Evolutionary conservation across 148 eudicot species (phyloP).

Genomic region (Persicaria tinctoria): DNA sequence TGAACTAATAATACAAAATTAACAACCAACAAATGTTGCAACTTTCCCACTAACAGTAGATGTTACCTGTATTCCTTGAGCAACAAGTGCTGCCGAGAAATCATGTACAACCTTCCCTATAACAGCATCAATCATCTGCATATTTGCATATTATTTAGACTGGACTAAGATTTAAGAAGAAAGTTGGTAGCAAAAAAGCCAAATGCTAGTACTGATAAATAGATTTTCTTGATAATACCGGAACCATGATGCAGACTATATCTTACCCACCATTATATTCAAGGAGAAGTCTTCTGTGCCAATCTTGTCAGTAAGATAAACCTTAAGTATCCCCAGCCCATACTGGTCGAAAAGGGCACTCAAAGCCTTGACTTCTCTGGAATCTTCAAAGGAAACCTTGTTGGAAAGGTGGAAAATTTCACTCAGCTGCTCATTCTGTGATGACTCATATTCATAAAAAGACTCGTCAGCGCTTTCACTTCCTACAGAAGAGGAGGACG

Average conservation of each 20-base stretch:
- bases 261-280: constrained; percentile 92
- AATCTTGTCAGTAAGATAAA: constrained; percentile 48
- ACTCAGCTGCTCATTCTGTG: constrained; percentile 54
- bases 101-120: constrained; percentile 69
- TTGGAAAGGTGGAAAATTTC: constrained; percentile 59
- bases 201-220: background rate
- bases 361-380: constrained; percentile 47
- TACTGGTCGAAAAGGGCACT: constrained; percentile 53
- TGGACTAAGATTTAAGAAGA: background rate
- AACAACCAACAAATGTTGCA: background rate
- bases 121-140: constrained; percentile 72
- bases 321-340: constrained; percentile 58
- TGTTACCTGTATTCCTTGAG: constrained; percentile 72
- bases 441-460: constrained; percentile 65
- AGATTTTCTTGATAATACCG: background rate
- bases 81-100: constrained; percentile 53
- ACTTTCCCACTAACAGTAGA: too few species aligned
- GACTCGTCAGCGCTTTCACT: constrained; percentile 84
- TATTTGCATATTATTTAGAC: constrained; percentile 1
- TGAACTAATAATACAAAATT: background rate
- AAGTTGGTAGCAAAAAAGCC: background rate
- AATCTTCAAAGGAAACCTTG: constrained; percentile 49
- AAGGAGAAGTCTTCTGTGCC: constrained; percentile 50
- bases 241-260: constrained; percentile 11
- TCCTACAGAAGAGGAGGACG: constrained; percentile 47